Conservation (phyloP, 768 basidiomycete genomes). For the Asterophora lycoperdoides region DNA sequence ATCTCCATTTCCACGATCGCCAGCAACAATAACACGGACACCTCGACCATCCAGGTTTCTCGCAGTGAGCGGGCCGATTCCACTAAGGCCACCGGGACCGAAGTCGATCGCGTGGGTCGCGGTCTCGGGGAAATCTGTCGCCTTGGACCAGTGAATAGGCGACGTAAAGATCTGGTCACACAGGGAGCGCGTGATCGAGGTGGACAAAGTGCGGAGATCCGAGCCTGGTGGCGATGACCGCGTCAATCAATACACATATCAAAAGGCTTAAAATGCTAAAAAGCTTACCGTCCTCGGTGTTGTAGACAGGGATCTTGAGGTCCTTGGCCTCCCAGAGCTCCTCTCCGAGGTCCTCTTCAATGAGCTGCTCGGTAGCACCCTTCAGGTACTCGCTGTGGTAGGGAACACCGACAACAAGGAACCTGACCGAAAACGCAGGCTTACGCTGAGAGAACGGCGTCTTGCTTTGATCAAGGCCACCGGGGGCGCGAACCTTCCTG, state of each 20-base stretch:
- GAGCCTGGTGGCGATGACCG: slow-evolving; percentile 47
- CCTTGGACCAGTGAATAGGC: slow-evolving; percentile 91
- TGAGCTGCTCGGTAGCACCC: slow-evolving; percentile 69
- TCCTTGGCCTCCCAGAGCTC: slow-evolving; percentile 73
- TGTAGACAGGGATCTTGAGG: slow-evolving; percentile 79
- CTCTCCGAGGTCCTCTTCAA: slow-evolving; percentile 70
- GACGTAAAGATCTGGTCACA: slow-evolving; percentile 91
- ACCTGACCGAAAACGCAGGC: slow-evolving; percentile 87
- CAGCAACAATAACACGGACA: slow-evolving; percentile 82
- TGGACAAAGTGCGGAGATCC: slow-evolving; percentile 67
- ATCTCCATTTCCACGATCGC: slow-evolving; percentile 87
- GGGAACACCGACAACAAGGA: slow-evolving; percentile 93
- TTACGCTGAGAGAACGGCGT: slow-evolving; percentile 92
- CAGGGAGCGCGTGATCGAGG: slow-evolving; percentile 80
- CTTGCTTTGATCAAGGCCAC: slow-evolving; percentile 91
- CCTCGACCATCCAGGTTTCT: slow-evolving; percentile 92
- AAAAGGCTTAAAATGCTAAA: not conserved
- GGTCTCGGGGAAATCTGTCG: slow-evolving; percentile 82
- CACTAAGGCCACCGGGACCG: slow-evolving; percentile 90
- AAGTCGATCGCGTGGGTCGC: slow-evolving; percentile 97
- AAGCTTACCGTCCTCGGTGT: slow-evolving; percentile 85
- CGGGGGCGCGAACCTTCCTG: slow-evolving; percentile 84
- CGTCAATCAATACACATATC: not conserved
- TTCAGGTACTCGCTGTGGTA: slow-evolving; percentile 89
- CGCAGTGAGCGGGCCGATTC: slow-evolving; percentile 88